Conservation (phyloP, 306 rosid species). For the cucumber (Cucumis sativus) region DNA sequence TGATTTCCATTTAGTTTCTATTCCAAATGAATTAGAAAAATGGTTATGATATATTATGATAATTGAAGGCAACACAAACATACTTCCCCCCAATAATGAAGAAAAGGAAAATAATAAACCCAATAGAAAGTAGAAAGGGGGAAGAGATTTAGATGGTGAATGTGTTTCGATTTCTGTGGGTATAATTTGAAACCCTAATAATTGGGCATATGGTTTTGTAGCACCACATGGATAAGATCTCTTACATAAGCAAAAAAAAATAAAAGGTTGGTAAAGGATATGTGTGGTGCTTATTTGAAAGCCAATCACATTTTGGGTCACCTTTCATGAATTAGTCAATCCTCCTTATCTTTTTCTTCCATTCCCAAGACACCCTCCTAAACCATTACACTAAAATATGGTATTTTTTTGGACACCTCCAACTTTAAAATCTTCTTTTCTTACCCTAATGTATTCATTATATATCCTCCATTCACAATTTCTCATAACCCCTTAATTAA, state of each 20-base stretch:
- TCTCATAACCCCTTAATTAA: not conserved
- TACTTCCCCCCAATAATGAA: not conserved
- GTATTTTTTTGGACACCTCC: not conserved
- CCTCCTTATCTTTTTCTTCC: slow-evolving; percentile 20
- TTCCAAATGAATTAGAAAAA: too few relatives aligned
- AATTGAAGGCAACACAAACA: not conserved
- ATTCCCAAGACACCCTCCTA: not conserved
- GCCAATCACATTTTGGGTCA: not conserved
- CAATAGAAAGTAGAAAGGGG: not conserved
- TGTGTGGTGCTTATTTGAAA: slow-evolving; percentile 20
- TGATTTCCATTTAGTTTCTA: too few relatives aligned
- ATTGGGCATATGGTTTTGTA: not conserved
- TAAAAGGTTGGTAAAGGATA: slow-evolving; percentile 4
- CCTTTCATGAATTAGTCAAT: slow-evolving; percentile 19
- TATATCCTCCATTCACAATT: not conserved
- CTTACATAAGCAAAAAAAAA: not conserved
- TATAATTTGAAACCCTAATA: not conserved
- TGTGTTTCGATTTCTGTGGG: not conserved
- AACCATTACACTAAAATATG: not conserved
- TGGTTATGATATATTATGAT: not conserved
- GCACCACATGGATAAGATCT: slow-evolving; percentile 11
- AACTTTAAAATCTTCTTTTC: not conserved
- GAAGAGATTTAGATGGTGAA: not conserved
- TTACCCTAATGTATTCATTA: not conserved
- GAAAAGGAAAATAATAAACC: not conserved